Evolutionary conservation across 1,139 yeast genomes (phyloP), one percentile per base, ranked within the genome.

Genomic region (Debaryomyces psychrophilus): DNA sequence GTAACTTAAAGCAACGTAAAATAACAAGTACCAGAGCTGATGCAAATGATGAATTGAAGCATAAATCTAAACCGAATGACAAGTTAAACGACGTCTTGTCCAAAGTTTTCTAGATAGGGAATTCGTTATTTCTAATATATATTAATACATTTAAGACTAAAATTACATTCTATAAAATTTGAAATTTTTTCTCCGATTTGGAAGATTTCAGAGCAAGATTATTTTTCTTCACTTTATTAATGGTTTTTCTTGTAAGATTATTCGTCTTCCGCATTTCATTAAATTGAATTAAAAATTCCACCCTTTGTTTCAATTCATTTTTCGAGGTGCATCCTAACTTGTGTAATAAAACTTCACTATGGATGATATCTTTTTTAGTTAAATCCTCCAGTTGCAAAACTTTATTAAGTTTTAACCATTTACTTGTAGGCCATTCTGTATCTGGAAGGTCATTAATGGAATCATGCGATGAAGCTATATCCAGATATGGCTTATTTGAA

Each of bases 11-110:
- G 50, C 95, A 86, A 62, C 75, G 88, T 50, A 75, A 73, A 45
- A 83, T 86, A 23, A 70, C 82, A 8, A 81, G 88, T 15, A 77
- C 78, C 9, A 77, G 93, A 57, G 87, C 90, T 1, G 81, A 77
- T 52, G 90, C 89, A 17, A 71, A 74, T 15, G 67, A 68, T 2
- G 64, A 69, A 34, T 67, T 78, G 43, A 83, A 84, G 59, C 66
- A 63, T 43, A 67, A 67, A 40, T 59, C 74, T n/a, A 69, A 70
- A 52, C 76, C 77, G 18, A 60, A 67, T 31, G 71, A 69, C 8
- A 73, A 76, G 44, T 66, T 84, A 46, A 69, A 69, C 37, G 71
- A 64, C 28, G 84, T 84, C 28, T 66, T 75, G 49, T 69, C 76
- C 2, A 65, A 65, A 47, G 66, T 67, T 8, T 67, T 67, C 46